Base-by-base conservation (phyloP, 1,284 basidiomycete genomes). In the Ceratobasidium sp. region DNA sequence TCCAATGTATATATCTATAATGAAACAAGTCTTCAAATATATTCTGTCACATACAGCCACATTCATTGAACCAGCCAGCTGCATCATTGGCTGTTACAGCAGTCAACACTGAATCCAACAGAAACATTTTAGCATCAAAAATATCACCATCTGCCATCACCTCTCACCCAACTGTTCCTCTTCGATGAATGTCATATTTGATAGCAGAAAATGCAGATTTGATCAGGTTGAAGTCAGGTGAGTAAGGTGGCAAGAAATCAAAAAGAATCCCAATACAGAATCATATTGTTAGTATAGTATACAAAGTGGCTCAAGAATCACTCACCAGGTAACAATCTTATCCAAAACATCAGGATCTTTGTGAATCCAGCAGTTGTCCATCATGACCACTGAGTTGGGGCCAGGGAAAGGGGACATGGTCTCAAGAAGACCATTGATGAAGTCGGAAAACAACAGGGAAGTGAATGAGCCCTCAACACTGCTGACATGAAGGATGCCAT, bases 361-460 rank as follows among this genome's bases (percentile, higher is more conserved):
- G 72, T 83, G 81, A 41, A 83, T 82, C 0, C 76, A 53, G 51
- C 79, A 80, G 75, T 83, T 83, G 71, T 83, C 82, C 79, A 83
- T 80, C 9, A 83, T 74, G 62, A 83, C 78, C 0, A 83, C 80
- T 31, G 79, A 81, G 41, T 80, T 80, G 0, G 77, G 77, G 0
- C 19, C 68, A 0, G 79, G 79, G 34, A 65, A 82, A 13, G 78
- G 78, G 8, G 82, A 75, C 82, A 83, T 83, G 2, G 76, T 66
- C 5, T 77, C 76, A 6, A 83, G 75, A 2, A 83, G 77, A 11
- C 77, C 79, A 8, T 78, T 74, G 58, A 83, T 78, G 66, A 82
- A 83, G 5, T 56, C n/a, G 7, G 11, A 22, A 74, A 83, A 83
- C 0, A 37, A 54, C 0, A 34, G 59, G 1, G 51, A 68, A 27